Base-by-base conservation (phyloP, 192 early-diverging fungal genomes). In the Mortierella claussenii region DNA sequence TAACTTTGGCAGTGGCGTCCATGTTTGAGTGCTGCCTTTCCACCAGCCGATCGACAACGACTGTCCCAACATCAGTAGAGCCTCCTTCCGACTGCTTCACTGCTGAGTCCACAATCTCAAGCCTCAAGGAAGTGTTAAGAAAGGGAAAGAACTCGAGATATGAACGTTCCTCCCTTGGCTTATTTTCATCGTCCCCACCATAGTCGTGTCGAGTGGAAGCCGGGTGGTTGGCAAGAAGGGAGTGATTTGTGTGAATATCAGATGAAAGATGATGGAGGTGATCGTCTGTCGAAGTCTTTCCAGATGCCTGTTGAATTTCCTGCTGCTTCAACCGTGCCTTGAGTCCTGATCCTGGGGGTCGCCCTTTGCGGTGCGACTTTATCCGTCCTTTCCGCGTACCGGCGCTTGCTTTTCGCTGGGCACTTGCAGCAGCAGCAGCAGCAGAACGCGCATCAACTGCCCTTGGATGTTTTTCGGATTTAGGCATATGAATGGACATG, bases 91-190 rank as follows among this genome's bases (percentile, higher is more conserved):
- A 13, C 37, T 40, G 37, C 13, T 7, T 40, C 7, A 13, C 13
- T 23, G 20, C 27, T 33, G 65, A 17, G 44, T 60, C 55, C 18
- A 90, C 66, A 26, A 89, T 67, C 3, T 64, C 67, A 20, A 92
- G 80, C 15, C 79, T 80, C 34, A 66, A 40, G 28, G 79, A 50
- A 10, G 86, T 68, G 55, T 92, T 86, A 43, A 97, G 82, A 68
- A 93, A 93, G 1, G 96, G 93, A 66, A 92, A 95, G 36, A 92
- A 90, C 43, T 92, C 92, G 23, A 83, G 80, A 68, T 89, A 96
- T 20, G 92, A 85, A 45, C 89, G 86, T 78, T 97, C 96, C 79
- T 97, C 96, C 47, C 93, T 84, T 28, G 94, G 96, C 55, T 91
- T 89, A 32, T 48, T 51, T 23, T 80, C 79, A 13, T 74, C 65